Evolutionary conservation across 345 rosid genomes (phyloP).

Genomic region (Dovyalis caffra): DNA sequence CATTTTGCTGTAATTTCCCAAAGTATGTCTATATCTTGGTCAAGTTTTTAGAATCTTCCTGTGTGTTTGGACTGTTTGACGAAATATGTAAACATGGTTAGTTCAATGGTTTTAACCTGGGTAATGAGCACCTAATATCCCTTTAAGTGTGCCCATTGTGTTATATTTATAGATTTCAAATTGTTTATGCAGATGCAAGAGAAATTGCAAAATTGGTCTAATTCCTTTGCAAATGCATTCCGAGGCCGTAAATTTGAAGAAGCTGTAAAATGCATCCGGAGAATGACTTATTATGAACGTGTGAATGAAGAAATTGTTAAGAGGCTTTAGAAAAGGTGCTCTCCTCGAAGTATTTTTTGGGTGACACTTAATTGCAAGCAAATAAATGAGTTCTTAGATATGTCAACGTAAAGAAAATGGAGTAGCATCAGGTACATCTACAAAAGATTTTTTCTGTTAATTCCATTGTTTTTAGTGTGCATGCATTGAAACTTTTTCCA

Average conservation of each 20-base stretch:
- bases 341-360: background rate
- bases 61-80: too few species aligned
- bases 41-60: too few species aligned
- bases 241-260: slow-evolving; percentile 57
- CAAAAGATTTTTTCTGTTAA: too few species aligned
- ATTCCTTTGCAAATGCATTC: slow-evolving; percentile 57
- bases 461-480: background rate
- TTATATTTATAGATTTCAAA: slow-evolving; percentile 1
- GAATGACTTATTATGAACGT: slow-evolving; percentile 85
- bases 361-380: background rate
- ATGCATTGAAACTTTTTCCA: background rate
- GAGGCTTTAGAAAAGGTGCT: slow-evolving; percentile 55
- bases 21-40: background rate
- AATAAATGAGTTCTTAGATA: background rate
- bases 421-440: background rate
- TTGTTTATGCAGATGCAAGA: slow-evolving; percentile 52
- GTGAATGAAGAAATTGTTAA: slow-evolving; percentile 73
- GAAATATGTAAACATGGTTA: too few species aligned
- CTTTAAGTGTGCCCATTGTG: too few species aligned
- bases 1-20: background rate
- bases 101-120: too few species aligned
- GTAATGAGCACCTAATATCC: too few species aligned
- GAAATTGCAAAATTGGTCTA: slow-evolving; percentile 60
- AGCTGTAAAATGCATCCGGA: slow-evolving; percentile 61
- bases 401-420: background rate